Conservation (phyloP, 2,329 filamentous ascomycete species). For the Camptophora hylomeconis region DNA sequence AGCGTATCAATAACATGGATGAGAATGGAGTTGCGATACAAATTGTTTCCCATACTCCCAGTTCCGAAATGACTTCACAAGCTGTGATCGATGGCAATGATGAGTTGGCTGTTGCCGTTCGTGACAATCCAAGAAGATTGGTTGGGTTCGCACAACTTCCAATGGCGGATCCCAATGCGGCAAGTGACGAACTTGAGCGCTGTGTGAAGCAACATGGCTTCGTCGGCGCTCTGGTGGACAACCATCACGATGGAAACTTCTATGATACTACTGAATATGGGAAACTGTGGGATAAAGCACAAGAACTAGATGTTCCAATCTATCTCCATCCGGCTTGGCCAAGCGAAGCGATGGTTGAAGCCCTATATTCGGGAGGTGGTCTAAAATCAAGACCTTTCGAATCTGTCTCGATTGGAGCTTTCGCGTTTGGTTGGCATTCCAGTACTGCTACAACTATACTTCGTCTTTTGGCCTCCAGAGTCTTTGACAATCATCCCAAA, state of each 20-base stretch:
- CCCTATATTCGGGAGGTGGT: conserved; percentile 28
- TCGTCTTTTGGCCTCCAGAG: conserved; percentile 35
- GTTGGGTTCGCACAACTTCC: conserved; percentile 32
- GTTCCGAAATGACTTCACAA: no score
- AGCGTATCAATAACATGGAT: conserved; percentile 11
- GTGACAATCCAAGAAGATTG: conserved; percentile 22
- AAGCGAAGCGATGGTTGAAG: conserved; percentile 25
- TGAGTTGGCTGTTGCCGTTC: conserved; percentile 1
- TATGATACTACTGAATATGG: conserved; percentile 32
- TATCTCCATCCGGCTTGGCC: conserved; percentile 39
- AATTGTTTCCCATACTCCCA: background rate
- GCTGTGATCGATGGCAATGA: no score
- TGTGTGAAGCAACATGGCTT: conserved; percentile 32
- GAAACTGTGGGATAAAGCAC: conserved; percentile 27
- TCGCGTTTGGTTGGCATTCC: conserved; percentile 25
- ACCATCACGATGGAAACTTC: conserved; percentile 23
- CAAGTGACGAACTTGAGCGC: conserved; percentile 22
- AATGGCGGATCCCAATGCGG: conserved; percentile 23
- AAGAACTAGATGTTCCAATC: conserved; percentile 35
- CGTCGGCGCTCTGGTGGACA: conserved; percentile 35
- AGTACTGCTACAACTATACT: conserved; percentile 24
- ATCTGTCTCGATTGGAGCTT: conserved; percentile 5
- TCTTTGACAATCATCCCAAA: conserved; percentile 42
- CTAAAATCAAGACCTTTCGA: background rate
- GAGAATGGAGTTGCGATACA: conserved; percentile 20